Evolutionary conservation across 106 monocot species (phyloP), one percentile per base, ranked within the genome.

Genomic region (Allium sativum): DNA sequence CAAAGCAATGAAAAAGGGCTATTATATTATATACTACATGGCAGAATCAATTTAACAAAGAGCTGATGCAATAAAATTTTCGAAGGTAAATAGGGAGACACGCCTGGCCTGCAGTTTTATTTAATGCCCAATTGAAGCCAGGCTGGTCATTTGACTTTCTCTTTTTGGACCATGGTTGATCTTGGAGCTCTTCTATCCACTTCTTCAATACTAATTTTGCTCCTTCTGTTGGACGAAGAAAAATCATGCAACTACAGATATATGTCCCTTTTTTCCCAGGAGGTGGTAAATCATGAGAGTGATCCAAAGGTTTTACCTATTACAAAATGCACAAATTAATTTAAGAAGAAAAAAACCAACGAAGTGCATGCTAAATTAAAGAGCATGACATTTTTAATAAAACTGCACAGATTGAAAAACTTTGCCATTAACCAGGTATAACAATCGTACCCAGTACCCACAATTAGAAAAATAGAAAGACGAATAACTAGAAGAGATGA

Each of bases 231-330:
- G 87, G 96, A 15, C 80, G 81, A 14, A 96, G 84, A 66, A 82
- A 96, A 56, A 96, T 87, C 87, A 96, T 87, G 80, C 96, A 96
- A 62, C 96, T 96, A 65, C 90, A 96, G 21, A 96, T 96, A 62
- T 96, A 96, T 43, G 96, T 90, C 40, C 96, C 96, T 59, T 91
- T 96, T 65, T 91, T 91, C 18, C 87, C 84, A 21, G 96, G 96
- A 52, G 82, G 84, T 7, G 96, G 96, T 72, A 93, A 61, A 70
- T 65, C 69, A 75, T 86, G 89, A 54, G 89, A 71, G 58, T 89
- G 93, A 72, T 93, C 67, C 56, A 85, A 45, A 58, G 85, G 80
- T 59, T 93, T 93, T 67, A 89, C 82, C 93, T 93, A 75, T 0
- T 31, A 31, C 31, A 31, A 31, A n/a, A 31, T 31, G 0, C 31